These are phyloP conservation scores for Pseudonitzschia delicatissima DNA, from an alignment of 108 stramenopile genomes.

Conservation along the genomic window DNA sequence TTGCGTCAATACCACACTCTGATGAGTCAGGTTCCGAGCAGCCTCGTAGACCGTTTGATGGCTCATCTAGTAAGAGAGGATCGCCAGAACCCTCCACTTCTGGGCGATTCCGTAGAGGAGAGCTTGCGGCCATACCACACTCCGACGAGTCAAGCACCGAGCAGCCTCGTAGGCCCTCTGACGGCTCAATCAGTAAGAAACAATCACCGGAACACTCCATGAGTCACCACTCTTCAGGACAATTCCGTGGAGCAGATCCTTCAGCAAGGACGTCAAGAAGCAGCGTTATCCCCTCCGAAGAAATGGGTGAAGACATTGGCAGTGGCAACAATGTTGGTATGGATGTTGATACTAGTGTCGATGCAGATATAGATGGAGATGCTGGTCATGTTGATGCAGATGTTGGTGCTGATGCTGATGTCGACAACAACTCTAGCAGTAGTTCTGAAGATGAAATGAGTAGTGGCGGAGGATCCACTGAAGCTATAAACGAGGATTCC, in stretches of 20 bases:
- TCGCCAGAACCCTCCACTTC: not conserved
- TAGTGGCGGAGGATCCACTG: not conserved
- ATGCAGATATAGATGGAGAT: not conserved
- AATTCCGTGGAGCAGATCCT: no score
- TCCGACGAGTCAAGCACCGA: no score
- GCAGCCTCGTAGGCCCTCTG: no score
- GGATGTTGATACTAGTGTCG: not conserved
- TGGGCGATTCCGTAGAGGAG: not conserved
- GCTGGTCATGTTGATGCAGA: not conserved
- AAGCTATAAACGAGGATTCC: not conserved
- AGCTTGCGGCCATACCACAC: no score
- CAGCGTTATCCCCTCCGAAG: not conserved
- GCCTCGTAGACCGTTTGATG: not conserved
- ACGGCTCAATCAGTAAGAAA: not conserved
- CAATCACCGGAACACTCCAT: not conserved
- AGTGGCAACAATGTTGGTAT: not conserved
- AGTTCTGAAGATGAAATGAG: not conserved
- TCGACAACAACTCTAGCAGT: not conserved
- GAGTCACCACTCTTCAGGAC: not conserved
- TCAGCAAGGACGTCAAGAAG: not conserved
- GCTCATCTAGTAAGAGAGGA: not conserved
- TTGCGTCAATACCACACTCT: no score
- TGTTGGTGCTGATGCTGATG: not conserved
- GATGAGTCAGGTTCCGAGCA: no score
- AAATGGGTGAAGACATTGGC: not conserved